A percentile compares a stretch with the other conserved stretches of the same genome.
phyloP scores from a whole-genome alignment of 257 asterid species.

The Eustoma russellianum region DNA sequence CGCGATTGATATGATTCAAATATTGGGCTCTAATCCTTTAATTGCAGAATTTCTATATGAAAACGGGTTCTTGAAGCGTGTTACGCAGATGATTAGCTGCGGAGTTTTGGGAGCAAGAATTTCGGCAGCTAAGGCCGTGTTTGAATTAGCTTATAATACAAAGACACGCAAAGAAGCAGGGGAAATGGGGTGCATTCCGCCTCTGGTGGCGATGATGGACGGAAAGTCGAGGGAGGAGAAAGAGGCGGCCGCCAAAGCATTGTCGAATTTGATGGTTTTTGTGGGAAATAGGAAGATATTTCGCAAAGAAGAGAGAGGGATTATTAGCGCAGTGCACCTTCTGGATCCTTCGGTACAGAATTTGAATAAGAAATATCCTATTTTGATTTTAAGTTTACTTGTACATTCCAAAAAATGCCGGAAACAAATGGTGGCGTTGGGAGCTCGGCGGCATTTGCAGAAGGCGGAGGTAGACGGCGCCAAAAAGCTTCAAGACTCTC shows the following conservation, averaged over 20 bases:
- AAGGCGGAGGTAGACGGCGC: constrained; percentile 61
- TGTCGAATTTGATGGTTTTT: constrained; percentile 42
- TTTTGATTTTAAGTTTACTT: constrained; percentile 34
- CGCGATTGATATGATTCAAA: constrained; percentile 45
- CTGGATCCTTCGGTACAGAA: constrained; percentile 41
- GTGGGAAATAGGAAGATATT: constrained; percentile 52
- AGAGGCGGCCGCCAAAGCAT: constrained; percentile 51
- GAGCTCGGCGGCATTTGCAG: constrained; percentile 53
- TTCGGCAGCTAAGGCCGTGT: constrained; percentile 54
- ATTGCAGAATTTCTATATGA: constrained; percentile 47
- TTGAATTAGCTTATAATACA: constrained; percentile 40
- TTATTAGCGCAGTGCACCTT: constrained; percentile 36
- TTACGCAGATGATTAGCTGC: constrained; percentile 37
- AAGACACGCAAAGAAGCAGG: constrained; percentile 70
- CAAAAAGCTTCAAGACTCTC: constrained; percentile 65
- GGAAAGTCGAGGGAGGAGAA: constrained; percentile 73
- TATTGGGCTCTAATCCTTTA: constrained; percentile 43
- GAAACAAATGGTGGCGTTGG: constrained; percentile 60
- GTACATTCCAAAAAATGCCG: constrained; percentile 60
- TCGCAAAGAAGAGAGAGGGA: constrained; percentile 66
- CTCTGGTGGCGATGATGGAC: constrained; percentile 53
- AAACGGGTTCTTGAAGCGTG: constrained; percentile 38
- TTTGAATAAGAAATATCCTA: constrained; percentile 43
- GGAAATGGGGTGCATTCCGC: constrained; percentile 55
- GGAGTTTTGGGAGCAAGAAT: constrained; percentile 52